These are phyloP conservation scores for Claviceps quebecensis DNA, from an alignment of 2,329 filamentous ascomycete species.

Conservation along the genomic window DNA sequence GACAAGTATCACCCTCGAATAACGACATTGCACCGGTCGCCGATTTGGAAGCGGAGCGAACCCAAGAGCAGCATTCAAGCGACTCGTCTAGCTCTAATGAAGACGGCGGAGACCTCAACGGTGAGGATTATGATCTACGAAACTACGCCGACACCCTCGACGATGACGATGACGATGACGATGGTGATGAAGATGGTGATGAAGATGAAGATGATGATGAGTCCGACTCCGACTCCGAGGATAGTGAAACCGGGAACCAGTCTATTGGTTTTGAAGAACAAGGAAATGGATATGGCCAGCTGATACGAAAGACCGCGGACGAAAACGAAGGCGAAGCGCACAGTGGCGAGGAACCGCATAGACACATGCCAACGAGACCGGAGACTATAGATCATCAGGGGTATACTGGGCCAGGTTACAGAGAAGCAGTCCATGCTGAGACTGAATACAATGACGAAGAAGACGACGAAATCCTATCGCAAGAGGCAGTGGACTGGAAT, in stretches of 20 bases:
- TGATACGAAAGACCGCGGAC: neutral
- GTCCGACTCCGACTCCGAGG: slow-evolving; percentile 5
- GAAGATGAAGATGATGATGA: slow-evolving; percentile 18
- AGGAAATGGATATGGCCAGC: slow-evolving; percentile 6
- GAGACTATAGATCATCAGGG: neutral
- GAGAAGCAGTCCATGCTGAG: slow-evolving; percentile 14
- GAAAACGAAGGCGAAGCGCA: slow-evolving; percentile 1
- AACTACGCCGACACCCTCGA: slow-evolving; percentile 17
- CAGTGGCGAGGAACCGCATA: neutral
- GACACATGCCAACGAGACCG: neutral
- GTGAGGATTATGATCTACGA: slow-evolving; percentile 21
- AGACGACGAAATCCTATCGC: neutral
- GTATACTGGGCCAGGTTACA: slow-evolving; percentile 6
- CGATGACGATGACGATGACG: slow-evolving; percentile 10
- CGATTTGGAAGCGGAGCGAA: neutral
- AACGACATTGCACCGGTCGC: neutral
- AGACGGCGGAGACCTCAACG: slow-evolving; percentile 15
- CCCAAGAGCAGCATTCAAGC: neutral
- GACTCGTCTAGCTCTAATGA: slow-evolving; percentile 8
- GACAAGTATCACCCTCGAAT: neutral
- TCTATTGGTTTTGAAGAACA: slow-evolving; percentile 20
- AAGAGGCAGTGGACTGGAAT: neutral
- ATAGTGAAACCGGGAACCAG: slow-evolving; percentile 8
- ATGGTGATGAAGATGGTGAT: slow-evolving; percentile 18
- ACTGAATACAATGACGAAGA: slow-evolving; percentile 9